Conservation (phyloP, 164 flowering plant genomes). For the Stephania japonica region DNA sequence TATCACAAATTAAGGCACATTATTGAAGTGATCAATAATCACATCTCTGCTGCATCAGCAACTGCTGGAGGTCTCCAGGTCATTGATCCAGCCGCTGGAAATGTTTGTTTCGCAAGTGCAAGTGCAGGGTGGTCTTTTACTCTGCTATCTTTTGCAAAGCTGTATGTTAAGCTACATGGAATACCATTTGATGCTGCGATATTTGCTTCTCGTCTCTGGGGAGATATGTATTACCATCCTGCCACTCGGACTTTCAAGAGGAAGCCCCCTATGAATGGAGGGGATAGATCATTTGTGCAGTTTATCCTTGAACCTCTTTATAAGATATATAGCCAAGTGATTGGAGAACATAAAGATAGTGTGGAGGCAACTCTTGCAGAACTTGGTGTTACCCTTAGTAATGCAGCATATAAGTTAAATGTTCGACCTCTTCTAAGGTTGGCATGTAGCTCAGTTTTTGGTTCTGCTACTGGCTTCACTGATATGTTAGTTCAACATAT, state of each 20-base stretch:
- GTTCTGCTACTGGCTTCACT: conserved; percentile 93
- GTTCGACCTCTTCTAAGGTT: conserved; percentile 87
- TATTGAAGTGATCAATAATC: conserved; percentile 76
- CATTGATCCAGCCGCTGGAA: conserved; percentile 88
- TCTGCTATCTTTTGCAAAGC: conserved; percentile 89
- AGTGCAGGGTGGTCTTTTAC: conserved; percentile 99
- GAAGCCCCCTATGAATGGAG: conserved; percentile 74
- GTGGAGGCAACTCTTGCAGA: conserved; percentile 92
- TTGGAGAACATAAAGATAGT: conserved; percentile 97
- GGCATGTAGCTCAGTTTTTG: conserved; percentile 97
- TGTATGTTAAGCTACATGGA: conserved; percentile 91
- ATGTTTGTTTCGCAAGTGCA: conserved; percentile 97
- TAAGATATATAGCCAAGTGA: conserved; percentile 92
- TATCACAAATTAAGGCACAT: conserved; percentile 88
- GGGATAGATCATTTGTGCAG: conserved; percentile 91
- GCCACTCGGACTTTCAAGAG: conserved; percentile 61
- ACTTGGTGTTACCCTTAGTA: conserved; percentile 88
- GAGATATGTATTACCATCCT: conserved; percentile 79
- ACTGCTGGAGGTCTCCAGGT: conserved; percentile 78
- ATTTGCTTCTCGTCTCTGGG: conserved; percentile 96
- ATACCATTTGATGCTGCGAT: conserved; percentile 80
- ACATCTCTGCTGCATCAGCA: conserved; percentile 75
- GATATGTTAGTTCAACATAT: conserved; percentile 95
- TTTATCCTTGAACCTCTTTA: conserved; percentile 96
- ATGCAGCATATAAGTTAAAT: conserved; percentile 84